Evolutionary conservation across 2,329 filamentous ascomycete species (phyloP), one percentile per base, ranked within the genome.

Genomic region (Monilinia polystroma): DNA sequence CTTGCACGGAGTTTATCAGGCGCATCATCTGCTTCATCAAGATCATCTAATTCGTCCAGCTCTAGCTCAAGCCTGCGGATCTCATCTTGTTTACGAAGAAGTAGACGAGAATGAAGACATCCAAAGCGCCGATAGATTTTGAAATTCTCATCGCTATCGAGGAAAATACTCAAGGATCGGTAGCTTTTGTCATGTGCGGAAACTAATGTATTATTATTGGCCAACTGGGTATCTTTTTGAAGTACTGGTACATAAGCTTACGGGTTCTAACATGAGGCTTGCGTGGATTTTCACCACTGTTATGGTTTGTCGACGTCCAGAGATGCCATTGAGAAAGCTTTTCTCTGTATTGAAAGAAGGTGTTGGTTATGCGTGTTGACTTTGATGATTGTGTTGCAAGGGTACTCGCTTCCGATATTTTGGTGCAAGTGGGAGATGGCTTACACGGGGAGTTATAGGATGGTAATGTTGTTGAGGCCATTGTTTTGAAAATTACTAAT

Each of bases 121-220:
- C 79, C 79, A 56, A 81, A 81, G 1, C 79, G 72, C 6, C 79
- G 75, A 67, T 78, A 81, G 2, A 81, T 66, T 71, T 77, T 77
- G 65, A 80, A 81, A 35, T 75, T 74, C 8, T 80, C 77, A 66
- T 80, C 77, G 67, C 79, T 80, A 65, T 80, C 77, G 0, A 79
- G 71, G 64, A 81, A 80, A 1, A 75, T 71, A 4, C 78, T 77
- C 0, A 81, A 66, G n/a, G 71, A 74, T 1, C 79, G 78, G 66
- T 79, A 80, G 0, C 79, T 79, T 12, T 60, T 45, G 0, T 75
- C 70, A n/a, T 66, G 64, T n/a, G 67, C 51, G 20, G 68, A 63
- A 12, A 70, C 68, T 71, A 59, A 10, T 35, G 41, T 18, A 23
- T 32, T 43, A 18, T 59, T 14, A 16, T 67, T 43, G 43, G 45